Percentiles rank a stretch among this genome's conserved stretches.
phyloP scores from a whole-genome alignment of 768 basidiomycete species.

The Kwoniella pini region DNA sequence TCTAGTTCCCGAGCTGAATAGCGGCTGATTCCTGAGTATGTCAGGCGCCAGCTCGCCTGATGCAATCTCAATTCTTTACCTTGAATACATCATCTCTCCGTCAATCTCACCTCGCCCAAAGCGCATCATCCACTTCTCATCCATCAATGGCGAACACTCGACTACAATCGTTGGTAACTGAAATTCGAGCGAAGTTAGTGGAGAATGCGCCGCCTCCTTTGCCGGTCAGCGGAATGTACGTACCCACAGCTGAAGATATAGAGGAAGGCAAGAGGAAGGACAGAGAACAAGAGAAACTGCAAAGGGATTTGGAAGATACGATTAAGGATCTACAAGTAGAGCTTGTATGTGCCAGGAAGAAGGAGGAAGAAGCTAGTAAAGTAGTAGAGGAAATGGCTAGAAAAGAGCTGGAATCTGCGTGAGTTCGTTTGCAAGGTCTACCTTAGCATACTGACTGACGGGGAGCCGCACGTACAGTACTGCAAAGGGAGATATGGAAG shows the following conservation, averaged over 20 bases:
- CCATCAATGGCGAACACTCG: conserved; percentile 44
- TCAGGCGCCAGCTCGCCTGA: conserved; percentile 43
- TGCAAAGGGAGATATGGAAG: conserved; percentile 19
- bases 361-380: conserved; percentile 44
- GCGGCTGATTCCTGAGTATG: neutral
- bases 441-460: neutral
- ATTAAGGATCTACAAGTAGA: conserved; percentile 51
- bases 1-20: neutral
- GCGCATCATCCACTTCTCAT: conserved; percentile 49
- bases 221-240: neutral
- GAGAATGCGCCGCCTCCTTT: conserved; percentile 5
- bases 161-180: conserved; percentile 37
- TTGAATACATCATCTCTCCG: neutral
- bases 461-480: conserved; percentile 1
- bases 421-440: conserved; percentile 1
- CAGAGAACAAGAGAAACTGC: conserved; percentile 34
- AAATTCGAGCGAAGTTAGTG: conserved; percentile 27
- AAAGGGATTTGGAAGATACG: conserved; percentile 40
- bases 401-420: conserved; percentile 22
- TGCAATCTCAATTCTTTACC: conserved; percentile 48
- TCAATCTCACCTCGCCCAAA: conserved; percentile 14
- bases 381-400: conserved; percentile 39
- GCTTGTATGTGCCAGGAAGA: conserved; percentile 33
- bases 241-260: conserved; percentile 23
- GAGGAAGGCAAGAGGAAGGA: conserved; percentile 38